Conservation (phyloP, 2,329 filamentous ascomycete species). For the Aspergillus pseudonomiae region DNA sequence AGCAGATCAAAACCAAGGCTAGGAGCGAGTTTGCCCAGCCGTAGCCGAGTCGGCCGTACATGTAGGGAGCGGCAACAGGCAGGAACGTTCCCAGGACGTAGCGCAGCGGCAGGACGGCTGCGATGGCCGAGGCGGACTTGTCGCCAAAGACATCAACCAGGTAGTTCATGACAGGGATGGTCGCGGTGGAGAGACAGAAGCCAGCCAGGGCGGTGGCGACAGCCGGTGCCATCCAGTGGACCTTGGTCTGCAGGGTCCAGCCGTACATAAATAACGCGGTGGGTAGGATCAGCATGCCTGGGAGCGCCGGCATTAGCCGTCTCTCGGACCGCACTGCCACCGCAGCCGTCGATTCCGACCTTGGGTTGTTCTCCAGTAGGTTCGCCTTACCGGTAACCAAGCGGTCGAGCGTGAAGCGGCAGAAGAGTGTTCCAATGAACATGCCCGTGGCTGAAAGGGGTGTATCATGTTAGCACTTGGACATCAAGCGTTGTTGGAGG, state of each 20-base stretch:
- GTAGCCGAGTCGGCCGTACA: conserved; percentile 8
- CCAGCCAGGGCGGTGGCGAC: conserved; percentile 7
- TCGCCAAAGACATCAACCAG: conserved; percentile 9
- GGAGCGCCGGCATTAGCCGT: conserved; percentile 9
- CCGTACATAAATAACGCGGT: conserved; percentile 8
- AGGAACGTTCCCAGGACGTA: conserved; percentile 8
- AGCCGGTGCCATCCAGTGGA: conserved; percentile 7
- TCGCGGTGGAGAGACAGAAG: conserved; percentile 9
- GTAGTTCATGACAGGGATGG: conserved; percentile 11
- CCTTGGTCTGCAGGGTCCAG: conserved; percentile 1
- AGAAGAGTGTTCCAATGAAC: conserved; percentile 7
- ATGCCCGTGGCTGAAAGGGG: conserved; percentile 5
- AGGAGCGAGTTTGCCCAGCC: conserved; percentile 13
- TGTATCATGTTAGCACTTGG: no score
- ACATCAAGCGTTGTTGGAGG: no score
- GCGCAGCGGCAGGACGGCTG: conserved; percentile 8
- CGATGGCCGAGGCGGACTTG: conserved; percentile 8
- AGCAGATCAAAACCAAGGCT: background rate
- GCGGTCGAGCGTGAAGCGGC: conserved; percentile 12
- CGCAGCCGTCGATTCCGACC: no score
- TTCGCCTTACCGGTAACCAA: background rate
- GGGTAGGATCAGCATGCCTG: conserved; percentile 10
- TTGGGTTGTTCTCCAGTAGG: no score
- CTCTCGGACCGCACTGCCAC: conserved; percentile 1
- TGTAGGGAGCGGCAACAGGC: conserved; percentile 7